phyloP scores from a whole-genome alignment of 2,329 filamentous ascomycete species.

The Cryphonectria naterciae region DNA sequence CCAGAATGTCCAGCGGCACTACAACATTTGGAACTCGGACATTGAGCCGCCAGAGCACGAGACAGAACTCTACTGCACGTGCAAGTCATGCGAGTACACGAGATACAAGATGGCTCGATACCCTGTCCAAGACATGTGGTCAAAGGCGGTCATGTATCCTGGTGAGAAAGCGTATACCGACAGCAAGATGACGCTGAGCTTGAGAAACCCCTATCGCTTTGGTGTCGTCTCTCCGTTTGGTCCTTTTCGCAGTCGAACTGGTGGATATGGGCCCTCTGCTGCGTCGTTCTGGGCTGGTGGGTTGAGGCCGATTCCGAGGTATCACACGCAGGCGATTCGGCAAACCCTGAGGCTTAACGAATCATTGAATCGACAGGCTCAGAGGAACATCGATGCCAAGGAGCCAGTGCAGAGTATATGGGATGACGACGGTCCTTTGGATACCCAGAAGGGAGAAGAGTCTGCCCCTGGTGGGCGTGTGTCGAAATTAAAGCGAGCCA shows the following conservation, averaged over 20 bases:
- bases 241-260: neutral
- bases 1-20: slow-evolving; percentile 44
- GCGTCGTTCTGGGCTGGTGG: neutral
- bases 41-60: slow-evolving; percentile 51
- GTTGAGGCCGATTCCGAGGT: slow-evolving; percentile 3
- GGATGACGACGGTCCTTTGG: neutral
- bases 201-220: slow-evolving; percentile 1
- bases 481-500: slow-evolving; percentile 32
- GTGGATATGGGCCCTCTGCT: neutral
- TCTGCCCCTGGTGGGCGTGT: slow-evolving; percentile 4
- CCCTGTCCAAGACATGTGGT: slow-evolving; percentile 46
- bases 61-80: slow-evolving; percentile 43
- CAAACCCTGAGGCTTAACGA: slow-evolving; percentile 3
- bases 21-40: slow-evolving; percentile 49
- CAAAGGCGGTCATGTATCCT: slow-evolving; percentile 51
- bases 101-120: slow-evolving; percentile 42
- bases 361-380: slow-evolving; percentile 24
- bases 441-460: neutral
- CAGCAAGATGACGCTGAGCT: slow-evolving; percentile 26
- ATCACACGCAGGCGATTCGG: slow-evolving; percentile 1
- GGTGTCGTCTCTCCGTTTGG: slow-evolving; percentile 4
- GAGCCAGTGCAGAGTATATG: slow-evolving; percentile 9
- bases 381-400: slow-evolving; percentile 20
- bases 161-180: slow-evolving; percentile 44
- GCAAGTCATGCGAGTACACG: slow-evolving; percentile 46